Conservation (phyloP, 345 rosid genomes). For the Ailanthus altissimus region DNA sequence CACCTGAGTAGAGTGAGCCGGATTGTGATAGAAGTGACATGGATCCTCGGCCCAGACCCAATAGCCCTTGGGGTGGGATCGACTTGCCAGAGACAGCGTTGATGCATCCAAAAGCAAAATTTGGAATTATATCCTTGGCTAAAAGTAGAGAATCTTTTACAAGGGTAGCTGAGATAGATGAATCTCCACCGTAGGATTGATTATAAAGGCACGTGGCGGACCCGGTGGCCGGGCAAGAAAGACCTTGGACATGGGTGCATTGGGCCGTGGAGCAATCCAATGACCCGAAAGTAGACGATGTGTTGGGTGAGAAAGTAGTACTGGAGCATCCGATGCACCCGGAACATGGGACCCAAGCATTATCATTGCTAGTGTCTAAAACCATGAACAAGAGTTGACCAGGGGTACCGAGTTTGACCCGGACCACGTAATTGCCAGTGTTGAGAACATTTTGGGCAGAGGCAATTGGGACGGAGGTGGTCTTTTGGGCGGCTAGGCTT, state of each 20-base stretch:
- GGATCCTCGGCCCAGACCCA: slow-evolving; percentile 89
- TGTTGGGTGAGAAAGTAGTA: slow-evolving; percentile 46
- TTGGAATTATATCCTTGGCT: slow-evolving; percentile 48
- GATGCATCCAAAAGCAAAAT: slow-evolving; percentile 69
- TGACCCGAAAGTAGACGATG: slow-evolving; percentile 54
- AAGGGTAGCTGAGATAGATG: slow-evolving; percentile 67
- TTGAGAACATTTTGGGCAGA: slow-evolving; percentile 54
- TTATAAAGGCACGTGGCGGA: slow-evolving; percentile 57
- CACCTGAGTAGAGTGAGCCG: slow-evolving; percentile 60
- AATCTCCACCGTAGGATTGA: slow-evolving; percentile 86
- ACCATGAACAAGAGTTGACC: slow-evolving; percentile 83
- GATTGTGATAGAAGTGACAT: slow-evolving; percentile 68
- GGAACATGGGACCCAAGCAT: slow-evolving; percentile 76
- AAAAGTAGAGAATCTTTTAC: slow-evolving; percentile 58
- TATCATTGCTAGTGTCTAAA: slow-evolving; percentile 75
- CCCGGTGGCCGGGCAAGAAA: slow-evolving; percentile 61
- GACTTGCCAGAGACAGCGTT: slow-evolving; percentile 53
- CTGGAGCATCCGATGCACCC: slow-evolving; percentile 68
- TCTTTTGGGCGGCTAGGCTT: slow-evolving; percentile 48
- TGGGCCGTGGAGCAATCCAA: slow-evolving; percentile 69
- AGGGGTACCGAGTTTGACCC: slow-evolving; percentile 73
- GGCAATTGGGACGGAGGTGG: slow-evolving; percentile 60
- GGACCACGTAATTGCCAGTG: slow-evolving; percentile 67
- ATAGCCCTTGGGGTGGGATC: slow-evolving; percentile 74
- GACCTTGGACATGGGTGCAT: slow-evolving; percentile 68